These are phyloP conservation scores for Quercus dentata DNA, from an alignment of 306 rosid species.

Conservation along the genomic window DNA sequence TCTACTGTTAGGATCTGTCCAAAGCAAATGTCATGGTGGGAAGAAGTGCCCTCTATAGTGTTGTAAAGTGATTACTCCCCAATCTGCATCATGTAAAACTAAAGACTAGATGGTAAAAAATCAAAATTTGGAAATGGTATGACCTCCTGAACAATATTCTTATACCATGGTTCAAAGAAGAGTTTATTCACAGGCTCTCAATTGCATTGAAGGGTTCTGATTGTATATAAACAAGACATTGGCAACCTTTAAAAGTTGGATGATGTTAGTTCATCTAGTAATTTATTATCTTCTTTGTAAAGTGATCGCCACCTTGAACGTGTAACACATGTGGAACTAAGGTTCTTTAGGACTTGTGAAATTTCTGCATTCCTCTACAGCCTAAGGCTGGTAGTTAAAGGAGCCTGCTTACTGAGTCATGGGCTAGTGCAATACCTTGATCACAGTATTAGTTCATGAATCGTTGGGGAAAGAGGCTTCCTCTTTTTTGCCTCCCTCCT, in stretches of 20 bases:
- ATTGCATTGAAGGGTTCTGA: not conserved
- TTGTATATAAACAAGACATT: not conserved
- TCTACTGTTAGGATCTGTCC: not conserved
- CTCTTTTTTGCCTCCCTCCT: no score
- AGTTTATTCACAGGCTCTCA: no score
- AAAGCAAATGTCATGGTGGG: not conserved
- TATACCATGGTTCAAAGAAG: no score
- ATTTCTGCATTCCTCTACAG: not conserved
- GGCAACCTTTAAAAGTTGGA: not conserved
- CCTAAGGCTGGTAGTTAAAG: not conserved
- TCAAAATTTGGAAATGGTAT: not conserved
- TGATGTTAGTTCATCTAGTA: not conserved
- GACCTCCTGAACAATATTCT: no score
- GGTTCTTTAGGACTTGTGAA: not conserved
- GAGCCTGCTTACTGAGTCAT: not conserved
- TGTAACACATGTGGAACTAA: not conserved
- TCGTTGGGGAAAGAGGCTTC: not conserved
- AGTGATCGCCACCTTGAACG: not conserved
- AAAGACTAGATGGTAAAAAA: not conserved
- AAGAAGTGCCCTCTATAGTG: no score
- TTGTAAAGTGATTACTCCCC: not conserved
- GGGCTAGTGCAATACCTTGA: not conserved
- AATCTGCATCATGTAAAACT: not conserved
- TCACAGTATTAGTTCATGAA: not conserved
- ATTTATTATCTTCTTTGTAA: not conserved